Conservation (phyloP, 768 basidiomycete genomes). For the Floccularia luteovirens region DNA sequence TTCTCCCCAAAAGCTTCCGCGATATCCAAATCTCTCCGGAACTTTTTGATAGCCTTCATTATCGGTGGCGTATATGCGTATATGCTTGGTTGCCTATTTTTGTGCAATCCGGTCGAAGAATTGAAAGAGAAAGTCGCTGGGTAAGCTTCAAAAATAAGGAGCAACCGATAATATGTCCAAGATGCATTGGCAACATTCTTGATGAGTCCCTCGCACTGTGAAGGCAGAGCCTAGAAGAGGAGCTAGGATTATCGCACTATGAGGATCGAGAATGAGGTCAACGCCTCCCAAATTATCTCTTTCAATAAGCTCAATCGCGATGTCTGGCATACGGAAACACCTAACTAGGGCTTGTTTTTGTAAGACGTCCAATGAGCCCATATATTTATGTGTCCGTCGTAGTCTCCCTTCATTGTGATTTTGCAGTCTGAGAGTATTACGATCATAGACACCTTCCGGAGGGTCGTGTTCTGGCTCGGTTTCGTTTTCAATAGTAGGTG, state of each 20-base stretch:
- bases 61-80: slow-evolving; percentile 60
- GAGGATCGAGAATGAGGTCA: slow-evolving; percentile 63
- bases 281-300: slow-evolving; percentile 50
- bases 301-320: slow-evolving; percentile 54
- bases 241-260: slow-evolving; percentile 47
- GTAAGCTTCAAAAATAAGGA: slow-evolving; percentile 65
- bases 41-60: slow-evolving; percentile 61
- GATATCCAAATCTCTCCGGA: slow-evolving; percentile 55
- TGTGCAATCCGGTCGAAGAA: slow-evolving; percentile 7
- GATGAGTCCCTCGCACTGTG: slow-evolving; percentile 35
- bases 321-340: slow-evolving; percentile 33
- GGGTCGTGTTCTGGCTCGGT: slow-evolving; percentile 10
- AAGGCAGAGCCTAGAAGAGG: slow-evolving; percentile 39
- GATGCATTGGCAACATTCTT: slow-evolving; percentile 43
- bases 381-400: slow-evolving; percentile 46
- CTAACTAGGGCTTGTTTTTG: slow-evolving; percentile 60
- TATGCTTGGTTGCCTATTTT: slow-evolving; percentile 11
- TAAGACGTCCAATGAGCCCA: slow-evolving; percentile 61
- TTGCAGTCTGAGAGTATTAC: slow-evolving; percentile 37
- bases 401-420: slow-evolving; percentile 21
- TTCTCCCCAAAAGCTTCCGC: slow-evolving; percentile 53
- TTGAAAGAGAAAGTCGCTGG: slow-evolving; percentile 33
- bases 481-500: slow-evolving; percentile 3
- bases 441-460: slow-evolving; percentile 35
- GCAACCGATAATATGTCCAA: slow-evolving; percentile 50